These are phyloP conservation scores for Cladophialophora exuberans DNA, from an alignment of 2,329 filamentous ascomycete species.

Conservation along the genomic window DNA sequence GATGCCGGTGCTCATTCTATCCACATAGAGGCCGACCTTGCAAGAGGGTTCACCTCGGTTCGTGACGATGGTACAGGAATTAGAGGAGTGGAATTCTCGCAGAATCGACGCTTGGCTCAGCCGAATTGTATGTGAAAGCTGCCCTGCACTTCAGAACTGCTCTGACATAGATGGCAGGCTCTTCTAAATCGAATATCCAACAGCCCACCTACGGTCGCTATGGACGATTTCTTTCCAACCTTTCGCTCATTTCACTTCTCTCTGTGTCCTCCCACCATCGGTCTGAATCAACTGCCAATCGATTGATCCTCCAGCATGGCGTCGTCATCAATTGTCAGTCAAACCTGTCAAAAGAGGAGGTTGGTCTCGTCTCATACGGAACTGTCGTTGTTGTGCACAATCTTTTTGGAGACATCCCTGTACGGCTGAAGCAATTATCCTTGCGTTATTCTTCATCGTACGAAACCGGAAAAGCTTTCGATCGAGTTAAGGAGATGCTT, in stretches of 20 bases:
- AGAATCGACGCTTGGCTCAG: slow-evolving; percentile 39
- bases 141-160: slow-evolving; percentile 12
- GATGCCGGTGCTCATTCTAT: slow-evolving; percentile 75
- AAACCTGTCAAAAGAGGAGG: slow-evolving; percentile 58
- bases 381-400: slow-evolving; percentile 77
- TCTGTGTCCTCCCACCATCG: slow-evolving; percentile 72
- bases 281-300: slow-evolving; percentile 29
- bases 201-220: slow-evolving; percentile 64
- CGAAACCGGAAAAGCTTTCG: slow-evolving; percentile 67
- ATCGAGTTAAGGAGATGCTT: slow-evolving; percentile 61
- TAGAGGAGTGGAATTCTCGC: slow-evolving; percentile 67
- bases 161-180: slow-evolving; percentile 58
- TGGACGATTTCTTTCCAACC: slow-evolving; percentile 76
- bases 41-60: slow-evolving; percentile 73
- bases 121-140: slow-evolving; percentile 66
- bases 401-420: slow-evolving; percentile 87
- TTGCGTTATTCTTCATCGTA: slow-evolving; percentile 54
- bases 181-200: slow-evolving; percentile 68
- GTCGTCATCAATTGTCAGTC: slow-evolving; percentile 67
- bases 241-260: slow-evolving; percentile 76
- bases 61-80: slow-evolving; percentile 89
- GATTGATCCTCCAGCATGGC: slow-evolving; percentile 49
- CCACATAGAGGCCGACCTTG: slow-evolving; percentile 72
- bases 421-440: slow-evolving; percentile 80
- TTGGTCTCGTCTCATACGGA: slow-evolving; percentile 63